Evolutionary conservation across 2,329 filamentous ascomycete species (phyloP).

Genomic region (Claviceps humidiphila): DNA sequence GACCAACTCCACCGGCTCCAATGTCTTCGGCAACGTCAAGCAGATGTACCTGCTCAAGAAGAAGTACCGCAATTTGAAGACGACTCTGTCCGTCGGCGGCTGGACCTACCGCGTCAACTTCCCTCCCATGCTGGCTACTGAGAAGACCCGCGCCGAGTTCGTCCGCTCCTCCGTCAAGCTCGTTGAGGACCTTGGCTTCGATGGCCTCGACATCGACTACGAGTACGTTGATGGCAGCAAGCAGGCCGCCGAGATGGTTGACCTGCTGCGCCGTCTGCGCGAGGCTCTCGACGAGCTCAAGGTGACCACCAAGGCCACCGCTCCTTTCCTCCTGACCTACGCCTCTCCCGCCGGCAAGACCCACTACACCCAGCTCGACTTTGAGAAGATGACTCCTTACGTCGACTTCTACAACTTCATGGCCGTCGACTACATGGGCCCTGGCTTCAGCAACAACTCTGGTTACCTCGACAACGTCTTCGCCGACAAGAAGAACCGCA

Average conservation of each 20-base stretch:
- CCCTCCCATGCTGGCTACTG: constrained; percentile 46
- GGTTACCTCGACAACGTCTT: constrained; percentile 62
- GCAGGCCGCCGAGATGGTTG: constrained; percentile 28
- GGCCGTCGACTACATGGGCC: constrained; percentile 59
- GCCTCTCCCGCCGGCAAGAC: constrained; percentile 33
- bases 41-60: constrained; percentile 68
- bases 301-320: constrained; percentile 21
- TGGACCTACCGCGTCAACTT: constrained; percentile 59
- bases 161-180: constrained; percentile 54
- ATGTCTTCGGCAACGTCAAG: constrained; percentile 66
- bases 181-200: constrained; percentile 52
- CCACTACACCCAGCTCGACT: constrained; percentile 36
- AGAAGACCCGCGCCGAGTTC: constrained; percentile 48
- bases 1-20: constrained; percentile 40
- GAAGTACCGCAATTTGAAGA: constrained; percentile 60
- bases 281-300: constrained; percentile 30
- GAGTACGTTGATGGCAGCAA: constrained; percentile 31
- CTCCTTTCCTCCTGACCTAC: constrained; percentile 37
- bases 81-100: constrained; percentile 66
- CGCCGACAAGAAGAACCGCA: constrained; percentile 33
- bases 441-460: constrained; percentile 42
- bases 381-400: constrained; percentile 38
- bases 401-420: constrained; percentile 49
- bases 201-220: constrained; percentile 45
- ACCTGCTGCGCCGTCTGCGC: constrained; percentile 29